Evolutionary conservation across 1,284 basidiomycete species (phyloP), one percentile per base, ranked within the genome.

Genomic region (Flammula alnicola): DNA sequence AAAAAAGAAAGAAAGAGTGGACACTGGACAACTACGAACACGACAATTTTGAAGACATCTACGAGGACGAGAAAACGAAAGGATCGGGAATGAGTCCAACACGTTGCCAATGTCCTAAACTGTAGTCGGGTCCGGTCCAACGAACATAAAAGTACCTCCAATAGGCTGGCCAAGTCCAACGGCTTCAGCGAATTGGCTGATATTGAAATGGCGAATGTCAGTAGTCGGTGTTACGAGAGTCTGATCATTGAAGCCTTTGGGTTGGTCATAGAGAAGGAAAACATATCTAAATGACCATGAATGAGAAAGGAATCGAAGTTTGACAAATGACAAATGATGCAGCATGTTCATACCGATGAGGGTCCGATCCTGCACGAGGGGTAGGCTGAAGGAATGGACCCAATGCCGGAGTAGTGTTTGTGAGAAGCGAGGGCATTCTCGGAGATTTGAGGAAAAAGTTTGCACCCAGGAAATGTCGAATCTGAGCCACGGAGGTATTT

Each of bases 401-500:
- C 14, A 81, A 52, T 6, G 79, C 75, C 1, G 74, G 67, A 0
- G 76, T 80, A 8, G 54, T 57, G 57, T 80, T 80, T 2, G 61
- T 59, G 10, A 80, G 60, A 12, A 56, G 44, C 3, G 33, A 32
- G 5, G 45, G 49, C 17, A 31, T 53, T 56, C 6, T 32, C 46
- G 44, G 46, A 29, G 53, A 40, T 6, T 44, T 50, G 2, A 56
- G 38, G 33, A 63, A 47, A 52, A 78, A 80, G 60, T 78, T 69
- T 2, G 74, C 72, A 0, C 75, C 78, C 4, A 83, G 62, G 63
- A 79, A 79, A 58, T 82, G 80, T 12, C 78, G 71, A 45, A 80
- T 77, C 55, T 80, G 73, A 0, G 78, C 70, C 10, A 22, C 49
- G 0, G 72, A 75, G 2, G 76, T 77, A 10, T 46, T 57, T 52